Evolutionary conservation across 306 rosid species (phyloP).

Genomic region (Quercus cerris): DNA sequence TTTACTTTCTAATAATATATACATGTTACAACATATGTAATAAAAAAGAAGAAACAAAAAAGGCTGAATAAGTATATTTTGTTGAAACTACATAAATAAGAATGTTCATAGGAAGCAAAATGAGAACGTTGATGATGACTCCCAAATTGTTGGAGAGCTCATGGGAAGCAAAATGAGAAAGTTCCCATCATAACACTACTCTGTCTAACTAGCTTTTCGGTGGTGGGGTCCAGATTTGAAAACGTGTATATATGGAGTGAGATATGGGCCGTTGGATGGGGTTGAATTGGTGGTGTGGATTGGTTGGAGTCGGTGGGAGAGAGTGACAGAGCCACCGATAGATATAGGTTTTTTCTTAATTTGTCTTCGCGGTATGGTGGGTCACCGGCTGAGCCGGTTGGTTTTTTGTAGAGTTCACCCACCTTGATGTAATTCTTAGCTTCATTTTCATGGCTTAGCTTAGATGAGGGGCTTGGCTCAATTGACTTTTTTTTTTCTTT

Average conservation of each 20-base stretch:
- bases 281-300: slow-evolving; percentile 4
- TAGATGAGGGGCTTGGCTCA: background rate
- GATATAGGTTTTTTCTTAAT: background rate
- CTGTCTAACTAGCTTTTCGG: background rate
- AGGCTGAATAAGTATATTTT: no score
- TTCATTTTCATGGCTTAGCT: background rate
- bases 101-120: no score
- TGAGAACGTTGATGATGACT: no score
- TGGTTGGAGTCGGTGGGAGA: slow-evolving; percentile 11
- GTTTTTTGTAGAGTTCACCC: background rate
- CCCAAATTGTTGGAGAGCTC: no score
- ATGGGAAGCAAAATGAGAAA: no score
- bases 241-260: background rate
- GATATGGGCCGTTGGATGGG: slow-evolving; percentile 21
- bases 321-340: slow-evolving; percentile 17
- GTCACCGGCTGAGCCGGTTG: background rate
- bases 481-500: background rate
- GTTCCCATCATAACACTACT: background rate
- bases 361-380: background rate
- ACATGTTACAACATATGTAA: no score
- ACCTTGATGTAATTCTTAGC: background rate
- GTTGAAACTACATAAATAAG: no score
- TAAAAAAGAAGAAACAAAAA: no score
- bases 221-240: background rate
- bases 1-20: no score